Percentiles rank a stretch among this genome's conserved stretches.
Conservation (phyloP, 371 early-diverging fungal genomes). For the Rhizopus sp. region DNA sequence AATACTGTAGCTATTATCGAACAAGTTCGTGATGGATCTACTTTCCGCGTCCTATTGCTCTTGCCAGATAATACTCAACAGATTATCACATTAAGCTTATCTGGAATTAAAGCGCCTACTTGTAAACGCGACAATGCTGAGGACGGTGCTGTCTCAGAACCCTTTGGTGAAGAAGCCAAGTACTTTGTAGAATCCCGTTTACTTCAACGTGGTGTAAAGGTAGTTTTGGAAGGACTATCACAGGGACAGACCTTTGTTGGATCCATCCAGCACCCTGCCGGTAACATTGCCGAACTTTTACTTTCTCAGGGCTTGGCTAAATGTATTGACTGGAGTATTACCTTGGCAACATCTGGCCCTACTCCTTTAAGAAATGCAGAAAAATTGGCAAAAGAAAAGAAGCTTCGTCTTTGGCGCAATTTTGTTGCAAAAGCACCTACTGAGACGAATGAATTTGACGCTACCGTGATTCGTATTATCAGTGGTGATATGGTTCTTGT, state of each 20-base stretch:
- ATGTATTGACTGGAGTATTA: constrained; percentile 87
- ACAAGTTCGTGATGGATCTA: constrained; percentile 92
- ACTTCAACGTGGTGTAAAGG: constrained; percentile 87
- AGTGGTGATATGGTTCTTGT: constrained; percentile 84
- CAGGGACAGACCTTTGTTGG: constrained; percentile 78
- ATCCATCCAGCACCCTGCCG: constrained; percentile 79
- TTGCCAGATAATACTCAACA: constrained; percentile 66
- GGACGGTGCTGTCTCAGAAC: constrained; percentile 72
- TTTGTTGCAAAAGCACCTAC: constrained; percentile 44
- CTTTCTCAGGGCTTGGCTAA: constrained; percentile 84
- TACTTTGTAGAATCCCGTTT: constrained; percentile 89
- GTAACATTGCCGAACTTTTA: constrained; percentile 91
- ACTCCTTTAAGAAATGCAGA: constrained; percentile 80
- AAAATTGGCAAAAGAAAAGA: constrained; percentile 69
- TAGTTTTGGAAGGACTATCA: constrained; percentile 73
- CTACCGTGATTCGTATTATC: constrained; percentile 68
- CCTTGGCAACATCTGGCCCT: constrained; percentile 77
- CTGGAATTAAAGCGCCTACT: constrained; percentile 88
- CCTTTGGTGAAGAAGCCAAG: constrained; percentile 91
- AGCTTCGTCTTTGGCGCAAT: constrained; percentile 82
- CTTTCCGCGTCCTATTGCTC: constrained; percentile 75
- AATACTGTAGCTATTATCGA: constrained; percentile 76
- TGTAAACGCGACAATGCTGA: constrained; percentile 74
- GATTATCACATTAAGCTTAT: constrained; percentile 74
- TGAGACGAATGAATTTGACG: constrained; percentile 59